Percentiles rank a stretch among this genome's conserved stretches.
Conservation (phyloP, 257 asterid genomes). For the Salvia rosmarinus region DNA sequence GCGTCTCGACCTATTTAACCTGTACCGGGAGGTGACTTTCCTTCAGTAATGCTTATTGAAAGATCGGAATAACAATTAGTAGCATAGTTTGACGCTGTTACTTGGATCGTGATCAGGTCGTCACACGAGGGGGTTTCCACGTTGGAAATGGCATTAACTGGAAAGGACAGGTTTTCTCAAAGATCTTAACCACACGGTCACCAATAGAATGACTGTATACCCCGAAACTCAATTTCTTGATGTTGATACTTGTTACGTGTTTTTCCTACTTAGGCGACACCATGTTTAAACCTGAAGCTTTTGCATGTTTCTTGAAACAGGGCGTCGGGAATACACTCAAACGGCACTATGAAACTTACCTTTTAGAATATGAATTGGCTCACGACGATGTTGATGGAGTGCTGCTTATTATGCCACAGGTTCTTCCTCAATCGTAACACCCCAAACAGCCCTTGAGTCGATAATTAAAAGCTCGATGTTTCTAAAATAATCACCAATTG, state of each 20-base stretch:
- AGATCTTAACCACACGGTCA: conserved; percentile 97
- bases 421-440: conserved; percentile 31
- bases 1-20: conserved; percentile 93
- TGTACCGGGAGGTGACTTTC: conserved; percentile 90
- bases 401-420: conserved; percentile 98
- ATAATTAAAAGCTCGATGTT: conserved; percentile 41
- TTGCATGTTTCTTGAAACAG: conserved; percentile 45
- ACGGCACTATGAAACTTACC: conserved; percentile 96
- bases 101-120: conserved; percentile 60
- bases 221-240: conserved; percentile 22
- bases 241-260: background rate
- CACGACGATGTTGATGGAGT: conserved; percentile 99
- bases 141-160: conserved; percentile 99
- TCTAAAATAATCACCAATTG: conserved; percentile 55
- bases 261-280: background rate
- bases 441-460: background rate
- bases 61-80: conserved; percentile 3
- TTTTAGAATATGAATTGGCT: conserved; percentile 94
- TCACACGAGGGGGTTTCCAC: conserved; percentile 97
- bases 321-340: conserved; percentile 98
- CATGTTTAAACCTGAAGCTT: background rate
- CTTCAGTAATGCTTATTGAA: conserved; percentile 4
- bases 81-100: conserved; percentile 11
- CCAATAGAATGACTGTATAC: conserved; percentile 93
- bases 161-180: conserved; percentile 99